Conservation (phyloP, 176 grass and related monocot species). For the Leersia perrieri region DNA sequence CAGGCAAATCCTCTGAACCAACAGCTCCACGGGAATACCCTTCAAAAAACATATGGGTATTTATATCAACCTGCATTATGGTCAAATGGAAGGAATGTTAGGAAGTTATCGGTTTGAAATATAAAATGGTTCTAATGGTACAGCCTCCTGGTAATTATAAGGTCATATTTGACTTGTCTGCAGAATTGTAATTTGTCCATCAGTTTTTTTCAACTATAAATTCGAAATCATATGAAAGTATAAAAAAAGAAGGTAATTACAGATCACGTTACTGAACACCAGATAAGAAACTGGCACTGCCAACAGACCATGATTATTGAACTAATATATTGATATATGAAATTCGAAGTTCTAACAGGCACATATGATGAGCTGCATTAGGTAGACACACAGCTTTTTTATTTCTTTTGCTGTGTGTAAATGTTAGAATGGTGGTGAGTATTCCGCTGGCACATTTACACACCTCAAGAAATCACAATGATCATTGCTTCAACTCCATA, state of each 20-base stretch:
- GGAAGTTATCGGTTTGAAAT: not conserved
- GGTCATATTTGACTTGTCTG: not conserved
- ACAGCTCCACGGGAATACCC: slow-evolving; percentile 56
- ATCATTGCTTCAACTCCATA: not conserved
- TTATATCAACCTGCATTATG: slow-evolving; percentile 51
- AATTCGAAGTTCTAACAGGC: not conserved
- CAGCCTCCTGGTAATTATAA: not conserved
- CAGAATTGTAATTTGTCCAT: not conserved
- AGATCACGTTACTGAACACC: not conserved
- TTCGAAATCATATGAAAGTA: not conserved
- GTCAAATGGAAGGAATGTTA: not conserved
- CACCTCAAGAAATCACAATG: not conserved
- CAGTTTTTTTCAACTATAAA: not conserved
- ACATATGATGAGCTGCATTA: not conserved
- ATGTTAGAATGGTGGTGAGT: not conserved
- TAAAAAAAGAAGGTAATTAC: not conserved
- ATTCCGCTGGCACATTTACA: not conserved
- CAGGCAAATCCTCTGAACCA: slow-evolving; percentile 32
- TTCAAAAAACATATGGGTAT: slow-evolving; percentile 63
- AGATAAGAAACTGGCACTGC: not conserved
- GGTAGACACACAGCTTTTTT: not conserved
- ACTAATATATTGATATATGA: not conserved
- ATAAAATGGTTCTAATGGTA: not conserved
- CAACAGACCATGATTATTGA: not conserved
- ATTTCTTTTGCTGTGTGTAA: not conserved